Percentiles rank a stretch among this genome's conserved stretches.
Evolutionary conservation across 345 rosid genomes (phyloP).

Genomic region (Eucalyptus cloeziana): DNA sequence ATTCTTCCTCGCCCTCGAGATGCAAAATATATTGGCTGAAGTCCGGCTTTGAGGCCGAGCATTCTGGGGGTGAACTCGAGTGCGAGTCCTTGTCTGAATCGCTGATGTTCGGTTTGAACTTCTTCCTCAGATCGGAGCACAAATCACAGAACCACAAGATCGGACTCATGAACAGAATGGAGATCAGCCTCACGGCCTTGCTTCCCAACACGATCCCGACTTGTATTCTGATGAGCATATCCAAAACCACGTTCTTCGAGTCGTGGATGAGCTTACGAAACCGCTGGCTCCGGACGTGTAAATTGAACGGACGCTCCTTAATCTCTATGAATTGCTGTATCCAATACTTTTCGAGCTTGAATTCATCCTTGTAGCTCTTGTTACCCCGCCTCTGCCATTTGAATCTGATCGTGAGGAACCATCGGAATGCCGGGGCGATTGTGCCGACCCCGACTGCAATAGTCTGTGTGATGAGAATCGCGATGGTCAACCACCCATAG

Average conservation of each 20-base stretch:
- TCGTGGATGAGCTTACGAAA: slow-evolving; percentile 36
- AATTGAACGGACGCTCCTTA: slow-evolving; percentile 44
- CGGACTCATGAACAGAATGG: slow-evolving; percentile 25
- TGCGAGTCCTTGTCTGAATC: slow-evolving; percentile 17
- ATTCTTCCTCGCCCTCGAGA: slow-evolving; percentile 74
- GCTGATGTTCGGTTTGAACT: slow-evolving; percentile 2
- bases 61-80: slow-evolving; percentile 3
- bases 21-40: slow-evolving; percentile 56
- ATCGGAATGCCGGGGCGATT: slow-evolving; percentile 56
- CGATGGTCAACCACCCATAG: slow-evolving; percentile 58
- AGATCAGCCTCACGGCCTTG: slow-evolving; percentile 45
- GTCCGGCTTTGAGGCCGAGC: slow-evolving; percentile 9
- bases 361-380: slow-evolving; percentile 5
- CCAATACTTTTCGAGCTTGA: slow-evolving; percentile 63
- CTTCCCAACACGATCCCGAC: slow-evolving; percentile 50
- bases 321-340: slow-evolving; percentile 39
- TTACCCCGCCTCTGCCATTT: slow-evolving; percentile 40
- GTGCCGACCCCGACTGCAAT: slow-evolving; percentile 58
- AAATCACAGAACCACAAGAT: slow-evolving; percentile 11
- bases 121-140: slow-evolving; percentile 2
- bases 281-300: slow-evolving; percentile 12
- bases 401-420: slow-evolving; percentile 63
- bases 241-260: slow-evolving; percentile 15
- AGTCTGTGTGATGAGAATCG: slow-evolving; percentile 48
- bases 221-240: slow-evolving; percentile 40